These are phyloP conservation scores for Letharia columbiana DNA, from an alignment of 495 filamentous ascomycete species.

Conservation along the genomic window DNA sequence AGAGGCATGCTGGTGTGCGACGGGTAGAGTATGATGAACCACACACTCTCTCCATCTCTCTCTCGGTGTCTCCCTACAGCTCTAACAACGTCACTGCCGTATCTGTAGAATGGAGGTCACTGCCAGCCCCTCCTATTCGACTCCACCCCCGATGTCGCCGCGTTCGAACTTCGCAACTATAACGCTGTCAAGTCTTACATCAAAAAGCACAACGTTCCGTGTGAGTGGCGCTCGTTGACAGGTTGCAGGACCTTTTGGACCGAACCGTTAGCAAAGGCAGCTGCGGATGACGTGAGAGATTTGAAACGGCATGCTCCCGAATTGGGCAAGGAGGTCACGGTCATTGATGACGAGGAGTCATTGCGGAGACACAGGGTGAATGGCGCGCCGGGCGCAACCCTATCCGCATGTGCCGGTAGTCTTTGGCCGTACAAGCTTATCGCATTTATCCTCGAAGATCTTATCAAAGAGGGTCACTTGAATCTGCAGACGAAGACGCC, in stretches of 20 bases:
- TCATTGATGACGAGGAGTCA: conserved; percentile 28
- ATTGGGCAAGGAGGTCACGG: conserved; percentile 29
- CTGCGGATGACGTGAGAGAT: conserved; percentile 32
- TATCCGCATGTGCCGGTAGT: conserved; percentile 39
- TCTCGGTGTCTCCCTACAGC: neutral
- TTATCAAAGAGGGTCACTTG: conserved; percentile 42
- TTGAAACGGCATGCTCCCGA: conserved; percentile 44
- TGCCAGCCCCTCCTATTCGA: conserved; percentile 57
- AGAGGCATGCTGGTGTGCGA: conserved; percentile 72
- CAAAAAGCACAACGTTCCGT: conserved; percentile 44
- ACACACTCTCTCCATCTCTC: neutral
- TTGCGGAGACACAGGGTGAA: conserved; percentile 35
- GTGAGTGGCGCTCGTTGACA: conserved; percentile 48
- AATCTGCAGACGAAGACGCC: conserved; percentile 70
- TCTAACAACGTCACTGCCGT: neutral
- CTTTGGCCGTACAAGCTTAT: conserved; percentile 81
- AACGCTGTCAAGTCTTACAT: conserved; percentile 44
- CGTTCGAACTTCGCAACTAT: conserved; percentile 58
- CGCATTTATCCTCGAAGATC: conserved; percentile 50
- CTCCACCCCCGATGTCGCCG: conserved; percentile 40
- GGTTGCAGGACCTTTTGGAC: conserved; percentile 49
- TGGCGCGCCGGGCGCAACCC: conserved; percentile 35
- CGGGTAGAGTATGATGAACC: conserved; percentile 44
- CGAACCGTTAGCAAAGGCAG: conserved; percentile 38
- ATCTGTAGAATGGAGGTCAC: conserved; percentile 59